A percentile compares a stretch with the other conserved stretches of the same genome.
Evolutionary conservation across 495 filamentous ascomycete genomes (phyloP).

Genomic region (Penicillium cataractarum): DNA sequence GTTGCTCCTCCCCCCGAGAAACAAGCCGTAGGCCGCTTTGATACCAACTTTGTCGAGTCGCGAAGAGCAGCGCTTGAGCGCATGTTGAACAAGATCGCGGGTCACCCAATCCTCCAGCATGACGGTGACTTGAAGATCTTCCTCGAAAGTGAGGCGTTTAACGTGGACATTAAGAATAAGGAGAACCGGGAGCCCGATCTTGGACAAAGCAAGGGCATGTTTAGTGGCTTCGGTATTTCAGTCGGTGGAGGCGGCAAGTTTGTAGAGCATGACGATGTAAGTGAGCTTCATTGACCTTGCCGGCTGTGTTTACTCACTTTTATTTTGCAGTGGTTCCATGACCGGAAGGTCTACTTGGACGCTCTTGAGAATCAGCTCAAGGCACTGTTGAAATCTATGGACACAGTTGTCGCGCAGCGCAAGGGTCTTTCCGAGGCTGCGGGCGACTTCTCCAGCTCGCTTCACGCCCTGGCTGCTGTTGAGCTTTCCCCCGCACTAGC

Average conservation of each 20-base stretch:
- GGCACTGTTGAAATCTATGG: conserved; percentile 88
- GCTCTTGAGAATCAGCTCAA: conserved; percentile 94
- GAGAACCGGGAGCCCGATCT: conserved; percentile 86
- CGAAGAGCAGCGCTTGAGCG: conserved; percentile 87
- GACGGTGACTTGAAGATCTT: conserved; percentile 95
- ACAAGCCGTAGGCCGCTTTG: conserved; percentile 94
- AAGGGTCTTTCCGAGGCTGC: conserved; percentile 92
- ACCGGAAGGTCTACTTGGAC: conserved; percentile 90
- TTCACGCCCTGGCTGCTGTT: conserved; percentile 87
- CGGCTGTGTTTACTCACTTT: conserved; percentile 11
- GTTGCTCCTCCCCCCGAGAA: conserved; percentile 97
- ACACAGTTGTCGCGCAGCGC: conserved; percentile 85
- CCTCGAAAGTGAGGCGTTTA: conserved; percentile 93
- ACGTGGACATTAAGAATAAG: conserved; percentile 95
- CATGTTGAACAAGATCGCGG: conserved; percentile 94
- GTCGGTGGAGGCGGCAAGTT: conserved; percentile 81
- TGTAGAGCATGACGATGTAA: conserved; percentile 95
- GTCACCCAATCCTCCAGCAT: conserved; percentile 88
- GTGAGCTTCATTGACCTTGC: conserved; percentile 29
- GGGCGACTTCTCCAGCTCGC: conserved; percentile 85
- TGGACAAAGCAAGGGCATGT: conserved; percentile 89
- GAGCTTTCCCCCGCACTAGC: conserved; percentile 90
- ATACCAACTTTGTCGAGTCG: conserved; percentile 94
- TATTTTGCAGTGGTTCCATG: conserved; percentile 84
- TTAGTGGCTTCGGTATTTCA: conserved; percentile 79